Conservation (phyloP, 495 filamentous ascomycete genomes). For the Aspergillus affinis region DNA sequence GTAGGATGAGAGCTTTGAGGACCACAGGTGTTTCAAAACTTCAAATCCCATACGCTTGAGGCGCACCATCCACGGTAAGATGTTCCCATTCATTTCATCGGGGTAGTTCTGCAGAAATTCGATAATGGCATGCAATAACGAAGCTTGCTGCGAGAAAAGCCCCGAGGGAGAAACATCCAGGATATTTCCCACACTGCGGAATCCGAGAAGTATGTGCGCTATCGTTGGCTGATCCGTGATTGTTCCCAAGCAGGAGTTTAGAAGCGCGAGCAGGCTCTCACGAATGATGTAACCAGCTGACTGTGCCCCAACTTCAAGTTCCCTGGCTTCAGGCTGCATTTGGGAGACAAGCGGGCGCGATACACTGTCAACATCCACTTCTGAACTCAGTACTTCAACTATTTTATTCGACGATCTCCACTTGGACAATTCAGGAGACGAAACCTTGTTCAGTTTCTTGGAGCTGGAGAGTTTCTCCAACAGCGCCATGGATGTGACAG, state of each 20-base stretch:
- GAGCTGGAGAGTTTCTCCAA: slow-evolving; percentile 84
- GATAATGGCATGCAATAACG: slow-evolving; percentile 81
- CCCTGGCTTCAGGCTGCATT: slow-evolving; percentile 59
- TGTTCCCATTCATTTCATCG: slow-evolving; percentile 55
- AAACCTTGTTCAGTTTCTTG: slow-evolving; percentile 63
- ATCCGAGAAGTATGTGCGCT: slow-evolving; percentile 88
- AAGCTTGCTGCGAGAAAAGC: slow-evolving; percentile 62
- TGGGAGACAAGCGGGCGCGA: slow-evolving; percentile 64
- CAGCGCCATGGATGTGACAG: slow-evolving; percentile 72
- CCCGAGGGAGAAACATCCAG: slow-evolving; percentile 63
- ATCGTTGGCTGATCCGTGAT: slow-evolving; percentile 73
- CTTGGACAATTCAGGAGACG: slow-evolving; percentile 40
- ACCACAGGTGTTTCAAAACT: slow-evolving; percentile 78
- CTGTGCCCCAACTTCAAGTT: slow-evolving; percentile 61
- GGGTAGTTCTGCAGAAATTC: slow-evolving; percentile 63
- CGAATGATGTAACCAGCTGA: slow-evolving; percentile 74
- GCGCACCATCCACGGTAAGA: slow-evolving; percentile 68
- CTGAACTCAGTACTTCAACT: slow-evolving; percentile 71
- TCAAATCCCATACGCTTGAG: slow-evolving; percentile 75
- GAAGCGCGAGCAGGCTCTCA: slow-evolving; percentile 73
- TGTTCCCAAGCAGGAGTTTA: slow-evolving; percentile 72
- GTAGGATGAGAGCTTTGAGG: slow-evolving; percentile 72
- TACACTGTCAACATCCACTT: slow-evolving; percentile 68
- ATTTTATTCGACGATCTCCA: slow-evolving; percentile 71
- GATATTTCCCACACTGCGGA: slow-evolving; percentile 66